Percentiles rank a stretch among this genome's conserved stretches.
These are phyloP conservation scores for Linanthus parryae DNA, from an alignment of 148 eudicot species.

Conservation along the genomic window DNA sequence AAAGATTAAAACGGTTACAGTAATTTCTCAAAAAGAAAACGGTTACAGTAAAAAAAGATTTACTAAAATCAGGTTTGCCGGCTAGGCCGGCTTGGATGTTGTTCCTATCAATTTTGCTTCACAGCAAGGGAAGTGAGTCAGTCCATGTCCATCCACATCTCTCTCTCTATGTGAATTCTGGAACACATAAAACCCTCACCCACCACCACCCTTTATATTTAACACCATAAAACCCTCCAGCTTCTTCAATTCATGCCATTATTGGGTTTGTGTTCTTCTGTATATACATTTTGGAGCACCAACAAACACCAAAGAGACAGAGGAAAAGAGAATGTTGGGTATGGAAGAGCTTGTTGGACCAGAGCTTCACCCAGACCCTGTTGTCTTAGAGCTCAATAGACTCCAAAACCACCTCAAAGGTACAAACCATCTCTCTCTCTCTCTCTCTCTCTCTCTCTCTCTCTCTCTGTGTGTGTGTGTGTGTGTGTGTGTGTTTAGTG, in stretches of 20 bases:
- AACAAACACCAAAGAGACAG: background rate
- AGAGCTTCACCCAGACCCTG: constrained; percentile 44
- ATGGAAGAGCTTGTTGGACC: constrained; percentile 26
- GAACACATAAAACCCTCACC: constrained; percentile 16
- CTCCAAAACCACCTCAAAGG: constrained; percentile 59
- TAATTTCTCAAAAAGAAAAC: constrained; percentile 12
- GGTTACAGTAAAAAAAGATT: constrained; percentile 26
- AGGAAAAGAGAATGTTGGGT: constrained; percentile 22
- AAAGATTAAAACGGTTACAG: background rate
- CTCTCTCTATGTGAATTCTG: no score
- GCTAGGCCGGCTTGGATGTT: constrained; percentile 33
- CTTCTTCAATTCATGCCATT: background rate
- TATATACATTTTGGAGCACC: background rate
- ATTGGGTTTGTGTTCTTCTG: background rate
- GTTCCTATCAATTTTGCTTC: constrained; percentile 34
- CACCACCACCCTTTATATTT: constrained; percentile 16
- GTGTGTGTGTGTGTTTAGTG: no score
- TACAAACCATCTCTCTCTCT: constrained; percentile 14
- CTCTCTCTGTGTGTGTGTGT: background rate
- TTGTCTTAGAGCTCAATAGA: constrained; percentile 59
- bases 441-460: constrained; percentile 1
- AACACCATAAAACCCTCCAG: constrained; percentile 16
- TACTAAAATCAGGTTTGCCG: constrained; percentile 26
- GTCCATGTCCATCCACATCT: constrained; percentile 24
- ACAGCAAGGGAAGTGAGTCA: constrained; percentile 29